Evolutionary conservation across 345 rosid species (phyloP).

Genomic region (Theobroma cacao): DNA sequence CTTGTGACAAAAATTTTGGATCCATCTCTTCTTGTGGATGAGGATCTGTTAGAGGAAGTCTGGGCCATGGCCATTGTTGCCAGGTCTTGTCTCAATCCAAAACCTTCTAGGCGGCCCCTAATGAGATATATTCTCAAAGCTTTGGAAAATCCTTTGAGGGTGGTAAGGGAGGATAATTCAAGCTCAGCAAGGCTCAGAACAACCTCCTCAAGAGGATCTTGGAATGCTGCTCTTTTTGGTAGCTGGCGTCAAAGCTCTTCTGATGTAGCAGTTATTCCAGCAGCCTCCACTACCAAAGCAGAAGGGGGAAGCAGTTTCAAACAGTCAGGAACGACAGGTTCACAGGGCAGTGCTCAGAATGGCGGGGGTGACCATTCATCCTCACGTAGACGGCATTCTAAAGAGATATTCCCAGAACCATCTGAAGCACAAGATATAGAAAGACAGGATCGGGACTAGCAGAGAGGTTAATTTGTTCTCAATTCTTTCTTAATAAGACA

Average conservation of each 20-base stretch:
- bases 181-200: conserved; percentile 81
- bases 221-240: conserved; percentile 92
- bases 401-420: conserved; percentile 88
- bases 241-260: conserved; percentile 97
- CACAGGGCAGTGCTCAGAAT: conserved; percentile 73
- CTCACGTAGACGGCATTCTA: conserved; percentile 75
- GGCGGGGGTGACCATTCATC: conserved; percentile 66
- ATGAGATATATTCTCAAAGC: conserved; percentile 96
- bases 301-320: conserved; percentile 59
- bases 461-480: conserved; percentile 29
- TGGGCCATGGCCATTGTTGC: conserved; percentile 99
- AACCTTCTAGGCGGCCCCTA: conserved; percentile 83
- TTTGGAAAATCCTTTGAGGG: conserved; percentile 85
- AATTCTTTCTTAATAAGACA: conserved; percentile 65
- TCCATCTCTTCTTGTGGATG: conserved; percentile 84
- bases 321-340: conserved; percentile 68
- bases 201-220: conserved; percentile 84
- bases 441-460: conserved; percentile 43
- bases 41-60: conserved; percentile 92
- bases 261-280: conserved; percentile 52
- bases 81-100: conserved; percentile 90
- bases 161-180: conserved; percentile 75
- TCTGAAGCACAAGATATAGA: conserved; percentile 48
- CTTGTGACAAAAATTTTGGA: conserved; percentile 86
- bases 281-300: conserved; percentile 31